phyloP scores from a whole-genome alignment of 2,329 filamentous ascomycete species.

The Coleophoma crateriformis region DNA sequence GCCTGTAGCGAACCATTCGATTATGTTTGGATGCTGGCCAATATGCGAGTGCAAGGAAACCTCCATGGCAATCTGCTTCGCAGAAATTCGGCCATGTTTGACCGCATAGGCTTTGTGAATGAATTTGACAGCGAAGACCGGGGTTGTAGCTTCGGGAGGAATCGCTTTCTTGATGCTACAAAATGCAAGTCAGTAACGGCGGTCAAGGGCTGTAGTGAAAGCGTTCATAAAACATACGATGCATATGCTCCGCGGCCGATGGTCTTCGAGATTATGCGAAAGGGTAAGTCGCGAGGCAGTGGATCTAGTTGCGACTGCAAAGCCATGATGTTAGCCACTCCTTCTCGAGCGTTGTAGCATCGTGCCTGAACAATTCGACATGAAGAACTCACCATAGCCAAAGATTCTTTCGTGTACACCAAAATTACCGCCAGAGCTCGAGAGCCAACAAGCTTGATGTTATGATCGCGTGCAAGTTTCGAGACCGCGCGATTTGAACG shows the following conservation, averaged over 20 bases:
- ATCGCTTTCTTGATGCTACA: conserved; percentile 73
- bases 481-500: conserved; percentile 6
- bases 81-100: conserved; percentile 79
- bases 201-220: not conserved
- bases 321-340: conserved; percentile 19
- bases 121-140: conserved; percentile 95
- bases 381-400: no score
- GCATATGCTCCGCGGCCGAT: conserved; percentile 97
- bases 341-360: not conserved
- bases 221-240: conserved; percentile 55
- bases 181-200: conserved; percentile 7
- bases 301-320: conserved; percentile 86
- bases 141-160: conserved; percentile 60
- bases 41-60: conserved; percentile 85
- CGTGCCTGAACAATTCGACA: no score
- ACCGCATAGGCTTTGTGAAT: conserved; percentile 96
- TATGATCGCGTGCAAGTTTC: conserved; percentile 22
- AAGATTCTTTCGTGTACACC: no score
- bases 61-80: conserved; percentile 88
- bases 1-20: conserved; percentile 83
- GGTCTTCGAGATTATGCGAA: conserved; percentile 91
- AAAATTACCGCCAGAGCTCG: conserved; percentile 6
- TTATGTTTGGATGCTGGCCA: conserved; percentile 86
- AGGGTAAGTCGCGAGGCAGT: conserved; percentile 78
- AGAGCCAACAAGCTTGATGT: conserved; percentile 17